Base-by-base conservation (phyloP, 208 protist species). In the Acanthamoeba sp. region DNA sequence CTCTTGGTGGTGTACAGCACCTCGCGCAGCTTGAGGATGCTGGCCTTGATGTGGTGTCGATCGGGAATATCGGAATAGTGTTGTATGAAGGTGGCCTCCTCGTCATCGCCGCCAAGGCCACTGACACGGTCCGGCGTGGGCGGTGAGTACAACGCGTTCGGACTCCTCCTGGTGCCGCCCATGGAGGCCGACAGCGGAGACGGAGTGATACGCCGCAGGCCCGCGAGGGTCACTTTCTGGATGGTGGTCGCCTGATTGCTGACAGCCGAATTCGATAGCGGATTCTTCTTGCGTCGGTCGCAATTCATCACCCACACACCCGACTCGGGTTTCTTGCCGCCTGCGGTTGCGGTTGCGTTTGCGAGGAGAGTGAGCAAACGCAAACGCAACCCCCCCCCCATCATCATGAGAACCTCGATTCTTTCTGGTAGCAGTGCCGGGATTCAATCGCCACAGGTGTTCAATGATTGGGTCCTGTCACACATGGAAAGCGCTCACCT, bases 391-490 rank as follows among this genome's bases (percentile, higher is more conserved):
- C n/a, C n/a, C n/a, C n/a, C n/a, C n/a, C n/a, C n/a, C n/a, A n/a
- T n/a, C n/a, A n/a, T n/a, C n/a, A n/a, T 27, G 29, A 5, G 62
- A 36, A 76, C 66, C 66, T 76, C 66, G 66, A 18, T 76, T 76
- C 66, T 76, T 76, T 29, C 66, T 24, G 0, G 36, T 40, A 14
- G 36, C 66, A 5, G 66, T 76, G 66, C 66, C 66, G 12, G 66
- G 66, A 24, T 76, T 76, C 66, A 42, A 40, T 76, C 66, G 66
- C 66, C 66, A 76, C 36, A 76, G n/a, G 66, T 76, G 66, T 20
- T 76, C 66, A 7, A 76, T 24, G 24, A 76, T 76, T 4, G 36
- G 66, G 29, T 76, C 66, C 36, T 62, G 55, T n/a, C n/a, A n/a
- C n/a, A n/a, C n/a, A n/a, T n/a, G n/a, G n/a, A n/a, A n/a, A n/a